Evolutionary conservation across 805 yeast species (phyloP).

Genomic region (Starmerella davenportii): DNA sequence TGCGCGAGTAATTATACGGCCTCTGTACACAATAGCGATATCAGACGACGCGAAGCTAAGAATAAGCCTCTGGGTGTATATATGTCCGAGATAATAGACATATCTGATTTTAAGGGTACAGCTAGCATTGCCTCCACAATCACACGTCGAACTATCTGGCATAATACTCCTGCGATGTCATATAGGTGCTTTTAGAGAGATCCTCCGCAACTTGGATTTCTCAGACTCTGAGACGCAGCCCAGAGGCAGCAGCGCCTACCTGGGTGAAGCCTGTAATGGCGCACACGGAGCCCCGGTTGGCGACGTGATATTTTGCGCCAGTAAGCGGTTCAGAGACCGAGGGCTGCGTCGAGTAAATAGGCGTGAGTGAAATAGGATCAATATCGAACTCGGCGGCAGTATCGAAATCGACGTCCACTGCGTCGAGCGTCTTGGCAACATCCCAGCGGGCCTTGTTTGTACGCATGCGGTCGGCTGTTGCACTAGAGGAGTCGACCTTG

Average conservation of each 20-base stretch:
- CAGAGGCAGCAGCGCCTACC: constrained; percentile 85
- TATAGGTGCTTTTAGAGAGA: no score
- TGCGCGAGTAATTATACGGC: no score
- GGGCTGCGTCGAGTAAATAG: constrained; percentile 65
- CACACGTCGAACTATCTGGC: no score
- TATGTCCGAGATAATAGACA: no score
- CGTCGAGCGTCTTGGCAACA: constrained; percentile 53
- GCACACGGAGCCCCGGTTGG: constrained; percentile 65
- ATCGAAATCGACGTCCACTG: constrained; percentile 79
- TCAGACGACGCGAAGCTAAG: no score
- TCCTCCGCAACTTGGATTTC: no score
- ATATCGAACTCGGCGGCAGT: constrained; percentile 80
- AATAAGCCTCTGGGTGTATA: no score
- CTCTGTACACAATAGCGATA: no score
- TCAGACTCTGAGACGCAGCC: constrained; percentile 35
- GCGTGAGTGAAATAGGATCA: constrained; percentile 74
- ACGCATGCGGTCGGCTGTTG: constrained; percentile 64
- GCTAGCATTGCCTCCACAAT: no score
- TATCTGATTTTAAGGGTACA: no score
- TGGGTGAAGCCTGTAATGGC: constrained; percentile 54
- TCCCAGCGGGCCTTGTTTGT: constrained; percentile 71
- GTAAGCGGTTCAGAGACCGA: constrained; percentile 63
- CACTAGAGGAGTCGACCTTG: constrained; percentile 48
- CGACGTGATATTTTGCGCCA: constrained; percentile 68
- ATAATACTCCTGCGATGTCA: no score